These are phyloP conservation scores for Pleurotus tuoliensis DNA, from an alignment of 768 basidiomycete genomes.

Conservation along the genomic window DNA sequence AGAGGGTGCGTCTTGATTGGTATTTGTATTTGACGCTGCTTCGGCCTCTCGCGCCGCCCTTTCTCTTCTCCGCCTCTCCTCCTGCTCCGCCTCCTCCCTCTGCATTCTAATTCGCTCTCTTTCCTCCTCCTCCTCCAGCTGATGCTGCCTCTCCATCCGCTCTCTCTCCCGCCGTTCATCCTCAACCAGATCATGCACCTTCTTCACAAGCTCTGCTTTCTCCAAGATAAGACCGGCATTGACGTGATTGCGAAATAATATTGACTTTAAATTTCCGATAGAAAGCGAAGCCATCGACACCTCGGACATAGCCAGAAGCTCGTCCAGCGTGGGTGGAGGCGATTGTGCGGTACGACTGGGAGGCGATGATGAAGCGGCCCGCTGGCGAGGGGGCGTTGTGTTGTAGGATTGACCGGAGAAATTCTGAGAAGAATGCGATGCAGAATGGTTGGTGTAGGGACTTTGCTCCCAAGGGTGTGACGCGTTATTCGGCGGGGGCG, in stretches of 20 bases:
- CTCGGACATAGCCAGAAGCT: constrained; percentile 58
- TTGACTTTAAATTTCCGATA: constrained; percentile 69
- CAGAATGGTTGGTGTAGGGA: constrained; percentile 11
- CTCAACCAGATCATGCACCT: constrained; percentile 60
- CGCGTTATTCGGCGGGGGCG: constrained; percentile 15
- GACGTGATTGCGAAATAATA: constrained; percentile 82
- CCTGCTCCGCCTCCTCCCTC: constrained; percentile 30
- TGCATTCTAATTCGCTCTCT: constrained; percentile 29
- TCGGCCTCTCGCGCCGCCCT: constrained; percentile 3
- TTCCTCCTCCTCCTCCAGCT: constrained; percentile 39
- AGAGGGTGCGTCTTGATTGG: too few relatives aligned
- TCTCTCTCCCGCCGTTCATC: constrained; percentile 58
- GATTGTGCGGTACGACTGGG: constrained; percentile 20
- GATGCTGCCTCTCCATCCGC: constrained; percentile 40
- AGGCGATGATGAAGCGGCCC: constrained; percentile 32
- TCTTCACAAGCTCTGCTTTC: constrained; percentile 78
- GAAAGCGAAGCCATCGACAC: constrained; percentile 58
- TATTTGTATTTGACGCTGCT: background rate
- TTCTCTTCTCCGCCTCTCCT: constrained; percentile 25
- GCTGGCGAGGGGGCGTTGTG: constrained; percentile 29
- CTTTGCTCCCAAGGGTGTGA: constrained; percentile 1
- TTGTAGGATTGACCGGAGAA: constrained; percentile 9
- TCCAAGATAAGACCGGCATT: constrained; percentile 77
- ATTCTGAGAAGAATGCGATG: constrained; percentile 20
- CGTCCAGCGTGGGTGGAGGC: constrained; percentile 60